Evolutionary conservation across 2,329 filamentous ascomycete species (phyloP), one percentile per base, ranked within the genome.

Genomic region (Pyricularia sp.): DNA sequence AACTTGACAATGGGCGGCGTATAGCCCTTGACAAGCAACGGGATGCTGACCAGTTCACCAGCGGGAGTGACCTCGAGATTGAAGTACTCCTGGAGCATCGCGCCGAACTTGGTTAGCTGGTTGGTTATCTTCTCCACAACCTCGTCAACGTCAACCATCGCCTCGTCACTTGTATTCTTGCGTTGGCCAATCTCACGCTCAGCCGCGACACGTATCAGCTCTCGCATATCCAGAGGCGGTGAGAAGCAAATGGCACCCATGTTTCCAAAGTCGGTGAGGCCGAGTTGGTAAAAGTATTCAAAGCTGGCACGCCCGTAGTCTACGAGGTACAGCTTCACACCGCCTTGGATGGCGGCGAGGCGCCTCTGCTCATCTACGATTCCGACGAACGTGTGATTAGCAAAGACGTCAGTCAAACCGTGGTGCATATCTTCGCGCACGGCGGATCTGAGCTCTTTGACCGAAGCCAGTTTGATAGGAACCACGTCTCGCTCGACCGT

Each of bases 241-340:
- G 88, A 86, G 74, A 99, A 93, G 12, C 87, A 88, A 70, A 99
- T 93, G 26, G 84, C 79, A 2, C 95, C 95, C 75, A 97, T 97
- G 77, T 99, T 99, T 1, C 91, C 93, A 79, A 99, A 99, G 76
- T 99, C 93, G 0, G 93, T 97, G 50, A 99, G 85, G 0, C 93
- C 94, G 25, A 98, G 81, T 79, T 99, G 95, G 80, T 99, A 99
- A 78, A 98, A 96, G 77, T 94, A 96, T 74, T 98, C 94, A 71
- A 89, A 91, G 77, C 88, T 92, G 1, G 92, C 82, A 76, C 94
- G 89, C 12, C 93, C 95, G 75, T 99, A 99, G 78, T 99, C 95
- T 68, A 99, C 85, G 26, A 99, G 86, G 77, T 92, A 97, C 9
- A 99, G 85, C 76, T 94, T 97, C 10, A 98, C 91, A 17, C 94